Evolutionary conservation across 2,329 filamentous ascomycete genomes (phyloP), one percentile per base, ranked within the genome.

Genomic region (Paramyrothecium roridum): DNA sequence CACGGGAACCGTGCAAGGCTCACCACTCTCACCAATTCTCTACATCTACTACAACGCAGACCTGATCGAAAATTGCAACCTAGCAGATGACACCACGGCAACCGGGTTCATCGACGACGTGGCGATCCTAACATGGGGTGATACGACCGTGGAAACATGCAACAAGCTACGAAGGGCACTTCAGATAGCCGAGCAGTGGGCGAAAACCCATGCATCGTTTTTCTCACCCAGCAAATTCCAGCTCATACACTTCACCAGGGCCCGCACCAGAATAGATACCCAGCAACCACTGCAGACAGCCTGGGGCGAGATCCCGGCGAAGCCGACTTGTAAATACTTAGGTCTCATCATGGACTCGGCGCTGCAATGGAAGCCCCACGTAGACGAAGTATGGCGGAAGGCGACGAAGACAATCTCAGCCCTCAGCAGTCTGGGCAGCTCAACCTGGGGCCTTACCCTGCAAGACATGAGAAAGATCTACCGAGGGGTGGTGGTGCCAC

Each of bases 1-100:
- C 1, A 50, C 50, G 4, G 50, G 50, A 26, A 53, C 10, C 43
- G 26, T 43, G 20, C 23, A 56, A 56, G 54, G 50, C 50, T 52
- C 47, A 12, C 20, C 20, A 2, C 54, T 56, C 13, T 56, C 47
- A 53, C 54, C 22, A 21, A 53, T 56, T 10, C 46, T 48, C 8
- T 33, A 50, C 46, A 50, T 54, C 8, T 48, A 10, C 46, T 48
- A 48, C 46, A 48, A 48, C 21, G 46, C 46, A 10, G 46, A 48
- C 22, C 46, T 48, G 46, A 48, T 48, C 22, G 46, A 48, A 19
- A 19, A 6, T 19, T 48, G 46, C 46, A 48, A 48, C 46, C 8
- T 10, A 8, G 46, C 8, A 22, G 46, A 48, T 8, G 8, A 8
- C 46, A 48, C 21, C 46, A 10, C 46, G 22, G 46, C 37, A 43